Conservation (phyloP, 176 grass and related monocot species). For the Oryza nivara region DNA sequence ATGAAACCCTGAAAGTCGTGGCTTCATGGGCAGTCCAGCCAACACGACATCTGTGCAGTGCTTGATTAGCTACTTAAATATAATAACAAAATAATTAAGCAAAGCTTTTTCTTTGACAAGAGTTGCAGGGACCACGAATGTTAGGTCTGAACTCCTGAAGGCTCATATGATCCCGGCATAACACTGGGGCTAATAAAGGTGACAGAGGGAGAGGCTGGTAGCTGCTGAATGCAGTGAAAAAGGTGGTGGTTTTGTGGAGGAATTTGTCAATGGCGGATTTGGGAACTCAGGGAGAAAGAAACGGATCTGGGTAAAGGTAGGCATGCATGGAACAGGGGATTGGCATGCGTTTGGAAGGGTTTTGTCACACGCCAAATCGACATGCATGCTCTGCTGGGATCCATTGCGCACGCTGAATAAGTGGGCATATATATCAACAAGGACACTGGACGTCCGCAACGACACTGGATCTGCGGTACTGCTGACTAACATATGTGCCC, state of each 20-base stretch:
- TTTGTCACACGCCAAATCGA: not conserved
- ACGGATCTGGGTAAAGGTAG: slow-evolving; percentile 19
- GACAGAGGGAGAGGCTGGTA: no score
- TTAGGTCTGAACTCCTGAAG: slow-evolving; percentile 37
- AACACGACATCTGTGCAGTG: slow-evolving; percentile 38
- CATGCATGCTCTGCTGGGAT: not conserved
- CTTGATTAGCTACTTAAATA: not conserved
- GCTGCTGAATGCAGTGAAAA: slow-evolving; percentile 8
- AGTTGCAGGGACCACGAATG: slow-evolving; percentile 15
- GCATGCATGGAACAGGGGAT: not conserved
- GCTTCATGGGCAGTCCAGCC: slow-evolving; percentile 40
- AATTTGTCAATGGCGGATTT: slow-evolving; percentile 56
- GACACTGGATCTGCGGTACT: no score
- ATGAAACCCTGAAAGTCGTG: slow-evolving; percentile 43
- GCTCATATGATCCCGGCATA: slow-evolving; percentile 37
- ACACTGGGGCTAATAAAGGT: not conserved
- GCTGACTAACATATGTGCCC: no score
- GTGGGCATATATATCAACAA: not conserved
- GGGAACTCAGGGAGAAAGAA: slow-evolving; percentile 24
- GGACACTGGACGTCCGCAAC: no score
- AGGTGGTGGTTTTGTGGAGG: not conserved
- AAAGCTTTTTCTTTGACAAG: slow-evolving; percentile 3
- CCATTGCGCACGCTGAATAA: not conserved
- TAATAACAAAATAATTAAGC: slow-evolving; percentile 21
- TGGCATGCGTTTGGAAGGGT: slow-evolving; percentile 16